Base-by-base conservation (phyloP, 1,139 yeast genomes). In the Debaryomyces nepalensis region DNA sequence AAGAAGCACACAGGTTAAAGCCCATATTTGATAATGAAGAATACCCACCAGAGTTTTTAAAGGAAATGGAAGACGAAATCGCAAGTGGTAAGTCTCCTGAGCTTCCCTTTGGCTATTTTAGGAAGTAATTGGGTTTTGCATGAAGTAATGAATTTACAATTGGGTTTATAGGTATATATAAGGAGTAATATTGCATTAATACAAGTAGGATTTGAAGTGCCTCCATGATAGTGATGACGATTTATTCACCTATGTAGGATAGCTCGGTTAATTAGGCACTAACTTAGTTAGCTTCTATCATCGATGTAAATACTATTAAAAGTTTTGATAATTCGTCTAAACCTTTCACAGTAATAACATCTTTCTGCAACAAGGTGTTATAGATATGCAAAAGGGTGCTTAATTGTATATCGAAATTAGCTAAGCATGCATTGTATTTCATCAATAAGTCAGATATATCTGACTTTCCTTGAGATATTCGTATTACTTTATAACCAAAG, bases 11-110 rank as follows among this genome's bases (percentile, higher is more conserved):
- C 2, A 41, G 46, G 19, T 52, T 66, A 42, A 48, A 45, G 12
- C 65, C 72, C 4, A 57, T 66, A 2, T 69, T 56, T 46, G 75
- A 70, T 44, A 48, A 44, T 5, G 46, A 39, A 3, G 58, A 59
- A 14, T 70, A 69, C 40, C 73, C 74, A 0, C 33, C 15, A 2
- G 55, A 48, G 32, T 58, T 63, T 31, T 34, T 51, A 6, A 29
- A 19, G 8, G 19, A 19, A n/a, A 46, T 32, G 10, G 9, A 22
- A 20, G 43, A 45, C 32, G 52, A 53, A 26, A 48, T 51, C 5
- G 37, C 40, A 2, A 24, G 37, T 16, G 52, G 47, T 0, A 23
- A 35, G 6, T 34, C 8, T 5, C 61, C 62, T 5, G 40, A 46
- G 7, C 45, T 51, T 11, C 55, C 55, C 9, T 61, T 58, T 51